Evolutionary conservation across 768 basidiomycete genomes (phyloP), one percentile per base, ranked within the genome.

Genomic region (Termitomyces sp.): DNA sequence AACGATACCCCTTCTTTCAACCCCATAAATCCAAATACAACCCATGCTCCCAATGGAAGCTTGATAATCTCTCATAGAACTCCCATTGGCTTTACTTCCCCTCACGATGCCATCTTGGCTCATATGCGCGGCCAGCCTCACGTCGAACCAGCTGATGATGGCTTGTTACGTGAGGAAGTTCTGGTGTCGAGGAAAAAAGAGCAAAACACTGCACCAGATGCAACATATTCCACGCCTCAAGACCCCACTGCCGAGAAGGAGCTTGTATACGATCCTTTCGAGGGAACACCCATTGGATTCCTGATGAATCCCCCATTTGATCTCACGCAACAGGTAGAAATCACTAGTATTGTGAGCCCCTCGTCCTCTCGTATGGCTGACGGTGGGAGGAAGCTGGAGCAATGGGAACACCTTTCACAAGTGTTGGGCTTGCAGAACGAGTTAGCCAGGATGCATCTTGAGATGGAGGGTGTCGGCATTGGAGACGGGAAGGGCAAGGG

Each of bases 341-440:
- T 3, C 36, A 59, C 51, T 22, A 26, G 18, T n/a, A 40, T 18
- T n/a, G 3, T 56, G 10, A 36, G 48, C 9, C 33, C 48, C 20
- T 32, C 55, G 3, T 36, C 57, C 27, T 47, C 48, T 20, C 53
- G 56, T 16, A 61, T 53, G 24, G 64, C 61, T 39, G 64, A 64
- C 13, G 61, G 56, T 53, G 54, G 44, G 18, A 72, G 71, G 47
- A 79, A 79, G 61, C 82, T 81, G 51, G 82, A 80, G 53, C 68
- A 88, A 49, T 92, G 90, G 90, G 65, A 79, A 0, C 84, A 87
- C 60, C 79, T 92, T 16, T 82, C 83, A 20, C 79, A 78, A 44
- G 86, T 92, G n/a, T 69, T 89, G 60, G 85, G 86, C 37, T 70
- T 92, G 32, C 89, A 92, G 68, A 83, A 80, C 55, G 83, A 89